Conservation (phyloP, 768 basidiomycete species). For the Trametes cinnabarina region DNA sequence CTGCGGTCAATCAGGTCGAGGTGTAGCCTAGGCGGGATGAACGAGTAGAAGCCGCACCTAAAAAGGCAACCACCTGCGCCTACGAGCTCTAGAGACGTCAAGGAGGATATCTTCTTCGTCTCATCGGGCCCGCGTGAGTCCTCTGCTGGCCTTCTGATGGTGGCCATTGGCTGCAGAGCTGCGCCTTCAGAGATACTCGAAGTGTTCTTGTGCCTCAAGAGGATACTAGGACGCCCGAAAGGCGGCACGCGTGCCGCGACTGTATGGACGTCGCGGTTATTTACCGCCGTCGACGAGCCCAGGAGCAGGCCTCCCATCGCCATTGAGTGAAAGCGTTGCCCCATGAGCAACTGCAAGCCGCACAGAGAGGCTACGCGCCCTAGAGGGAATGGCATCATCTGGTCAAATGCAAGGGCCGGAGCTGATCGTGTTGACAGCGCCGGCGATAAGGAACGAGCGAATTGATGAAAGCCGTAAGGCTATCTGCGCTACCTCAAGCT, state of each 20-base stretch:
- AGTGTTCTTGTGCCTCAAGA: background rate
- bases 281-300: background rate
- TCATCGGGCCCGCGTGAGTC: background rate
- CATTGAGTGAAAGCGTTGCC: background rate
- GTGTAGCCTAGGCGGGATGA: background rate
- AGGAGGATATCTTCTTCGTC: background rate
- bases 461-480: background rate
- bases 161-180: background rate
- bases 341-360: background rate
- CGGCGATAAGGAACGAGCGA: background rate
- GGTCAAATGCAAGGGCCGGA: background rate
- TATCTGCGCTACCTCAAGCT: background rate
- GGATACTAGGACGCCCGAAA: background rate
- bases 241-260: background rate
- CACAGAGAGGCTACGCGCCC: background rate
- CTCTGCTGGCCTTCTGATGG: background rate
- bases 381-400: background rate
- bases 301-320: background rate
- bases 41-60: background rate
- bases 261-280: background rate
- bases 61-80: background rate
- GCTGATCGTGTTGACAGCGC: background rate
- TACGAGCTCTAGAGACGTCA: background rate
- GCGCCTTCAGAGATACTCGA: background rate
- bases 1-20: background rate